phyloP scores from a whole-genome alignment of 148 eudicot species.

The Pharnaceum exiguum region DNA sequence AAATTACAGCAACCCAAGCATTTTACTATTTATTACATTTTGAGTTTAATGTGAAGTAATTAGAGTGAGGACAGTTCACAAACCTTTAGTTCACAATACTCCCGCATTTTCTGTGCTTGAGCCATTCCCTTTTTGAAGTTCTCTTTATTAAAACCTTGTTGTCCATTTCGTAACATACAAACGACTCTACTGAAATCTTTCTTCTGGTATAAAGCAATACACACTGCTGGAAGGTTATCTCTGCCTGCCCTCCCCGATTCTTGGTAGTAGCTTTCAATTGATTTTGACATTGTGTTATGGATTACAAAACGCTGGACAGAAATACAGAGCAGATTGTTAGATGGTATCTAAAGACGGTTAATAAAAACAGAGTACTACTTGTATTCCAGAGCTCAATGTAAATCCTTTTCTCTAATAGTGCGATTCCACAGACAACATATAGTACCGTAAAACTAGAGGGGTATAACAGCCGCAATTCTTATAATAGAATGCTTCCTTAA shows the following conservation, averaged over 20 bases:
- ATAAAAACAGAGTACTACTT: too few species aligned
- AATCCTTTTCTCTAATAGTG: too few species aligned
- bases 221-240: conserved; percentile 76
- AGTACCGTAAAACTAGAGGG: too few species aligned
- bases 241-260: conserved; percentile 99
- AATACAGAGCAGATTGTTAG: conserved; percentile 12
- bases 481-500: background rate
- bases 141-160: conserved; percentile 48
- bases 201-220: conserved; percentile 73
- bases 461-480: background rate
- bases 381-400: too few species aligned
- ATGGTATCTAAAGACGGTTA: background rate
- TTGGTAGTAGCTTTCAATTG: conserved; percentile 97
- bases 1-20: background rate
- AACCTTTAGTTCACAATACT: conserved; percentile 89
- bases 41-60: background rate
- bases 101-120: conserved; percentile 89
- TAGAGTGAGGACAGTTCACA: conserved; percentile 12
- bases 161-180: conserved; percentile 86
- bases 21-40: background rate
- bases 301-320: conserved; percentile 81
- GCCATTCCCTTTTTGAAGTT: conserved; percentile 76
- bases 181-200: conserved; percentile 96
- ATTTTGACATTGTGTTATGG: conserved; percentile 97
- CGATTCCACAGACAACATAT: too few species aligned